phyloP scores from a whole-genome alignment of 176 grass and related monocot species.

The Aegilops longissima region DNA sequence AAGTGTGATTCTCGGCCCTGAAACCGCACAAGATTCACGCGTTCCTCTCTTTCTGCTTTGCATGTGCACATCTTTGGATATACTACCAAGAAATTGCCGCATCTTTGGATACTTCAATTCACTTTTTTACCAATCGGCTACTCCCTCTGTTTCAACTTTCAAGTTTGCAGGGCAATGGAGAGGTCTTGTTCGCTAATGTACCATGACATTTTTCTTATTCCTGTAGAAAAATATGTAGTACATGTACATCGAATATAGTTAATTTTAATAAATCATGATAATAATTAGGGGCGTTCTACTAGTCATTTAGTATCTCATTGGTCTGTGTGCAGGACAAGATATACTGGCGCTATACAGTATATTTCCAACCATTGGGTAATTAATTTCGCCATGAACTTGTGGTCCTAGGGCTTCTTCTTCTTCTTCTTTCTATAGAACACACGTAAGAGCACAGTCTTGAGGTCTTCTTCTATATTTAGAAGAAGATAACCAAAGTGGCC shows the following conservation, averaged over 20 bases:
- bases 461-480: neutral
- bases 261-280: neutral
- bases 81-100: neutral
- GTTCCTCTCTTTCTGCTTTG: neutral
- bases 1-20: neutral
- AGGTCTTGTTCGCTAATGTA: neutral
- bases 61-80: neutral
- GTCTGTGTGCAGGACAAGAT: neutral
- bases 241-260: neutral
- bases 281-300: neutral
- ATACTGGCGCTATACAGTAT: neutral
- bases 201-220: neutral
- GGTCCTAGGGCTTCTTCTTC: slow-evolving; percentile 5
- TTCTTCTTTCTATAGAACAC: neutral
- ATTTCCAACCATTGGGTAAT: neutral
- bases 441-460: neutral
- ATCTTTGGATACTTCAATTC: neutral
- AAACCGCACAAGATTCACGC: neutral
- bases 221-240: neutral
- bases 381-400: slow-evolving; percentile 1
- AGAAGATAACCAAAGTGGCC: neutral
- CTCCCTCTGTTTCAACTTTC: neutral
- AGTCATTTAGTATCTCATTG: neutral
- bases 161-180: neutral
- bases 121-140: neutral